Conservation (phyloP, 2,329 filamentous ascomycete genomes). For the Aspergillus tubingensis region DNA sequence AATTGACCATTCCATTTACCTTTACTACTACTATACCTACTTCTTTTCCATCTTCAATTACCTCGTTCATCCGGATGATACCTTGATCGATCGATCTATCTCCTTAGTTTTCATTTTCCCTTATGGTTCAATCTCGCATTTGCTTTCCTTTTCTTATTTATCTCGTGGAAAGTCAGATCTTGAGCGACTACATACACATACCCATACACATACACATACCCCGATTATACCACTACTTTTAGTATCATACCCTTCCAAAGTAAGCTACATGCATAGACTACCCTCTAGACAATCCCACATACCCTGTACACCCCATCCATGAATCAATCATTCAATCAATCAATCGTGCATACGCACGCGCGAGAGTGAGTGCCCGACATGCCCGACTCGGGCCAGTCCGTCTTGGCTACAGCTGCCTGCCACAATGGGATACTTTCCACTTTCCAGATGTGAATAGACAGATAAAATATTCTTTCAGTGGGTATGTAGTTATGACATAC, state of each 20-base stretch:
- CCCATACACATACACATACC: not conserved
- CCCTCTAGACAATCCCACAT: no score
- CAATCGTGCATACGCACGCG: no score
- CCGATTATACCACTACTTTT: not conserved
- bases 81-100: not conserved
- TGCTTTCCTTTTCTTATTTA: not conserved
- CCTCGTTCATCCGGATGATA: not conserved
- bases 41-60: not conserved
- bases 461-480: not conserved
- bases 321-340: no score
- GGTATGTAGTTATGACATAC: no score
- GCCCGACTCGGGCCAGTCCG: no score
- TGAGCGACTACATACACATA: not conserved
- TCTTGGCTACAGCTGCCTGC: no score
- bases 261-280: no score
- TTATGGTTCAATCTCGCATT: not conserved
- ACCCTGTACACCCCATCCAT: no score
- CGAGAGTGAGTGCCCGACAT: no score
- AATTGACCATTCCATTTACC: conserved; percentile 17
- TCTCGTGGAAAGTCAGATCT: not conserved
- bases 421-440: not conserved
- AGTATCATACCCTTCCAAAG: not conserved
- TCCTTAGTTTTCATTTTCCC: not conserved
- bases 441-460: not conserved
- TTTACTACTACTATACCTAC: conserved; percentile 10